phyloP scores from a whole-genome alignment of 345 rosid species.

The Orychophragmus violaceus region DNA sequence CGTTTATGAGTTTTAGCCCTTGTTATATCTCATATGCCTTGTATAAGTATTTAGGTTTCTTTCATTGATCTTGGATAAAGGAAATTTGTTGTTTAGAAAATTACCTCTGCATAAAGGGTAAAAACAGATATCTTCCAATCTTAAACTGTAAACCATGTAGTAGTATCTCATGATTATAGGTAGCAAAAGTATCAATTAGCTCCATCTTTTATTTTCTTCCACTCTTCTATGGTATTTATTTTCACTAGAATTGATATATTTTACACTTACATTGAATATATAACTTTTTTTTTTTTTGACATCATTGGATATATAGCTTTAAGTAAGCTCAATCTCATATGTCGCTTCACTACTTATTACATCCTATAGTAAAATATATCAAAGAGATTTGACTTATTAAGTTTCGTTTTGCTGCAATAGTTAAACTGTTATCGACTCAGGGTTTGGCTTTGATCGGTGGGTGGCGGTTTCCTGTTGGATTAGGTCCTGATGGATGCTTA shows the following conservation, averaged over 20 bases:
- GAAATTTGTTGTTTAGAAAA: background rate
- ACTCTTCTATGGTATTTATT: background rate
- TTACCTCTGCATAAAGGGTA: background rate
- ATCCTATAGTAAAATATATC: background rate
- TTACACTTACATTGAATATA: background rate
- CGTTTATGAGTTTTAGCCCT: too few relatives aligned
- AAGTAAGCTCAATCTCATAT: background rate
- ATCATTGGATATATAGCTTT: constrained; percentile 1
- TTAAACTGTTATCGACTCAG: background rate
- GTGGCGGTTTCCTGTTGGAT: constrained; percentile 17
- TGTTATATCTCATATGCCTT: too few relatives aligned
- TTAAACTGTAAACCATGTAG: background rate
- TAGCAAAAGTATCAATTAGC: background rate
- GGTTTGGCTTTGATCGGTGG: background rate
- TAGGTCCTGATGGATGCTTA: constrained; percentile 24
- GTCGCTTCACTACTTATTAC: constrained; percentile 5
- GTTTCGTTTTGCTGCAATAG: background rate
- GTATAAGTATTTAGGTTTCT: background rate
- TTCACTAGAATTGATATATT: background rate
- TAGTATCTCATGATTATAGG: background rate
- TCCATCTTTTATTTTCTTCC: background rate
- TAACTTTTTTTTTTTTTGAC: too few relatives aligned
- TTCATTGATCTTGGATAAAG: background rate
- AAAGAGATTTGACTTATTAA: background rate
- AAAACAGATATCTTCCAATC: background rate